A percentile compares a stretch with the other conserved stretches of the same genome.
phyloP scores from a whole-genome alignment of 2,329 filamentous ascomycete species.

The Pseudocercospora pini-densiflorae region DNA sequence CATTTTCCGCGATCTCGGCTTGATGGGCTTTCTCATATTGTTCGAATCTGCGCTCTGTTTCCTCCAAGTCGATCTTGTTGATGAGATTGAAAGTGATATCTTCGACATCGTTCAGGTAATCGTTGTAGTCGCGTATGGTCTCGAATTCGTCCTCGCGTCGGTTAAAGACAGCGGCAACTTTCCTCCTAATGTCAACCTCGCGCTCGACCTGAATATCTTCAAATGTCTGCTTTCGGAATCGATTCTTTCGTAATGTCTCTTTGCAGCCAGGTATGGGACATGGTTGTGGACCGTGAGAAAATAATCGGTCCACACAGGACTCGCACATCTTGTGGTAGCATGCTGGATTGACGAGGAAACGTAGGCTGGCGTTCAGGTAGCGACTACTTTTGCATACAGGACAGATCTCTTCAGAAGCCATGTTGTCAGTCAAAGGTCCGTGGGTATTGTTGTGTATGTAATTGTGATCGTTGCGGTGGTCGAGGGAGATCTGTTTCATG shows the following conservation, averaged over 20 bases:
- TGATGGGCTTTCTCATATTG: slow-evolving; percentile 76
- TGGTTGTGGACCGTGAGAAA: slow-evolving; percentile 86
- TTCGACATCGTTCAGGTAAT: slow-evolving; percentile 94
- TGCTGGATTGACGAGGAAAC: slow-evolving; percentile 95
- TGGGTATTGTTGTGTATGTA: slow-evolving; percentile 6
- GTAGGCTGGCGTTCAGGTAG: slow-evolving; percentile 92
- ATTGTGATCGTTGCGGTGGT: slow-evolving; percentile 1
- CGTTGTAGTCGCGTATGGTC: slow-evolving; percentile 80
- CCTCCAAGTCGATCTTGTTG: slow-evolving; percentile 69
- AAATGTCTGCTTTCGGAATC: slow-evolving; percentile 88
- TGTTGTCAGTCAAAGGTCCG: slow-evolving; percentile 9
- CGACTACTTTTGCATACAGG: slow-evolving; percentile 96
- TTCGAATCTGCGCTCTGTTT: slow-evolving; percentile 62
- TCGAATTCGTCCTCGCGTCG: slow-evolving; percentile 90
- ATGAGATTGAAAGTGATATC: slow-evolving; percentile 88
- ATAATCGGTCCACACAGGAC: slow-evolving; percentile 92
- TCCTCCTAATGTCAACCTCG: slow-evolving; percentile 87
- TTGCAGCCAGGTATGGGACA: slow-evolving; percentile 90
- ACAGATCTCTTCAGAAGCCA: slow-evolving; percentile 69
- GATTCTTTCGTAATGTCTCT: slow-evolving; percentile 81
- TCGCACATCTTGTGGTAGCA: slow-evolving; percentile 99
- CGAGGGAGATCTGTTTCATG: slow-evolving; percentile 26
- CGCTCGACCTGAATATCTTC: slow-evolving; percentile 85
- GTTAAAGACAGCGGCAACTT: slow-evolving; percentile 80
- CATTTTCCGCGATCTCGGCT: slow-evolving; percentile 58